These are phyloP conservation scores for Eucalyptus globulus DNA, from an alignment of 345 rosid genomes.

Conservation along the genomic window DNA sequence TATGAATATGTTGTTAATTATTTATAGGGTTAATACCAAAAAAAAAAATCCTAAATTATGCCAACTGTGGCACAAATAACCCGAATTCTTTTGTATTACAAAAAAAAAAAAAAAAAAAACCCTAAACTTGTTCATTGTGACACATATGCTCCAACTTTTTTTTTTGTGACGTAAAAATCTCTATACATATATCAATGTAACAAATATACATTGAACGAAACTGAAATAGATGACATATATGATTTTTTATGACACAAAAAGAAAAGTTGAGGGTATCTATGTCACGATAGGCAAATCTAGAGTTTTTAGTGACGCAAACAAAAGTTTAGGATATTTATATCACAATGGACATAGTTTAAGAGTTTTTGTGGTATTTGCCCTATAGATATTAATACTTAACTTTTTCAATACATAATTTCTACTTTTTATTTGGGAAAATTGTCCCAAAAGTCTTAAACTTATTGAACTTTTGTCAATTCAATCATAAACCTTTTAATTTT, in stretches of 20 bases:
- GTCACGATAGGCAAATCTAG: neutral
- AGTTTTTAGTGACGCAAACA: neutral
- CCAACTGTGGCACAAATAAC: too few relatives aligned
- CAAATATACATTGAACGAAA: neutral
- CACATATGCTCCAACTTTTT: neutral
- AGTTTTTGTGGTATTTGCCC: neutral
- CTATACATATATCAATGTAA: neutral
- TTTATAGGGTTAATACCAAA: neutral
- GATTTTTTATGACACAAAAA: neutral
- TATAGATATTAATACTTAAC: neutral
- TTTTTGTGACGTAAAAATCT: too few relatives aligned
- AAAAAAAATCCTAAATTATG: too few relatives aligned
- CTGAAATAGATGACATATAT: neutral
- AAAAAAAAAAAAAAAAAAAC: too few relatives aligned
- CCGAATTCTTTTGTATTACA: too few relatives aligned
- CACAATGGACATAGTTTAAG: neutral
- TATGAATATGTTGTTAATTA: neutral
- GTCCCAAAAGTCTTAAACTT: too few relatives aligned
- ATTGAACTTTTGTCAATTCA: too few relatives aligned
- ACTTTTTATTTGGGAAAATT: neutral
- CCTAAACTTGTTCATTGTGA: neutral
- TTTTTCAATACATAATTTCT: neutral
- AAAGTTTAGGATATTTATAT: too few relatives aligned
- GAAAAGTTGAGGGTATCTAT: neutral
- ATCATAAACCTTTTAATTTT: too few relatives aligned